Conservation (phyloP, 2,329 filamentous ascomycete species). For the Penicillium sp. region DNA sequence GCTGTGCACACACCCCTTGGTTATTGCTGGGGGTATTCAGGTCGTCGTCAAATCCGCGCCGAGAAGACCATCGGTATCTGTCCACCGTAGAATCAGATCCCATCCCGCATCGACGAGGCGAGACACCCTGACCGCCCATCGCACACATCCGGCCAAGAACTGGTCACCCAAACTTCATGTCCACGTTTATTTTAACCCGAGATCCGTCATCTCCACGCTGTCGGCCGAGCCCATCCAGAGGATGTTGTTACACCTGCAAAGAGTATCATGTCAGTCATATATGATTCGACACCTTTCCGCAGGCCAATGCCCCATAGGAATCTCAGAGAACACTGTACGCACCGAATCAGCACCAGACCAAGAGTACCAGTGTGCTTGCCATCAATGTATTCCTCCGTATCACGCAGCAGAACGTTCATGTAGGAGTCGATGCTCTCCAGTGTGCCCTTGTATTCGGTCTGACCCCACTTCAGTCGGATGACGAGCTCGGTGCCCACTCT, state of each 20-base stretch:
- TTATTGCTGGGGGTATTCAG: not conserved
- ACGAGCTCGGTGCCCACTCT: constrained; percentile 89
- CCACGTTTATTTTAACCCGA: constrained; percentile 40
- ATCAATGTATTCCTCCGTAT: constrained; percentile 89
- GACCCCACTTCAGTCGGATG: constrained; percentile 95
- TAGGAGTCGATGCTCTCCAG: constrained; percentile 95
- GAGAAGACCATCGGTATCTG: not conserved
- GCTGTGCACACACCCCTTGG: not conserved
- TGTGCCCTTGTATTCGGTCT: constrained; percentile 94
- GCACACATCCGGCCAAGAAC: not conserved
- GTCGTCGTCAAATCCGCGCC: not conserved
- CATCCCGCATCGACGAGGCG: not conserved
- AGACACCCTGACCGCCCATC: not conserved
- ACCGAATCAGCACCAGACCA: constrained; percentile 92
- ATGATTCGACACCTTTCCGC: not conserved
- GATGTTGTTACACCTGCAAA: constrained; percentile 86
- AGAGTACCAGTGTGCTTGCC: constrained; percentile 82
- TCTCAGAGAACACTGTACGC: constrained; percentile 31
- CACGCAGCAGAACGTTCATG: constrained; percentile 95
- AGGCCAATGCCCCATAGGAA: not conserved
- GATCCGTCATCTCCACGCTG: constrained; percentile 53
- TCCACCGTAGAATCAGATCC: not conserved
- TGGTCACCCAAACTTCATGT: not conserved
- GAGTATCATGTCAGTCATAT: not conserved
- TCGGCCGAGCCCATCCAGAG: constrained; percentile 76